Percentiles rank a stretch among this genome's conserved stretches.
Conservation (phyloP, 306 rosid genomes). For the Sindora glabra region DNA sequence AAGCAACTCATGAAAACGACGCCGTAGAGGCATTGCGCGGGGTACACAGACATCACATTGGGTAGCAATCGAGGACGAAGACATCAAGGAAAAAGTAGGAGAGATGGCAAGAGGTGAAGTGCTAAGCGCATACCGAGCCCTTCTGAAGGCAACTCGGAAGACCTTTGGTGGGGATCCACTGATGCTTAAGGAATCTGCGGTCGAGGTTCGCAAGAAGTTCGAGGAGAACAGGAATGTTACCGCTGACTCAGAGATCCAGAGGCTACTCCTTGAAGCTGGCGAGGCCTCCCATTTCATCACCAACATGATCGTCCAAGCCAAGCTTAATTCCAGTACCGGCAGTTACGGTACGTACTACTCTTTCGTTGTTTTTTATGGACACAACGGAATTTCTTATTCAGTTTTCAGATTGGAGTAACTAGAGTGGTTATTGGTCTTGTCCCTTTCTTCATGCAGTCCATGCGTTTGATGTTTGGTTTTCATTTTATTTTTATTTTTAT, state of each 20-base stretch:
- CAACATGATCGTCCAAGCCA: conserved; percentile 84
- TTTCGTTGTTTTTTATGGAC: neutral
- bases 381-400: neutral
- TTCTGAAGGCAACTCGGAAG: conserved; percentile 68
- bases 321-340: conserved; percentile 50
- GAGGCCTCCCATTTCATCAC: conserved; percentile 80
- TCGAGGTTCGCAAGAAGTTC: conserved; percentile 68
- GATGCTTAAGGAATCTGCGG: conserved; percentile 64
- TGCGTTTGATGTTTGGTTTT: conserved; percentile 26
- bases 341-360: conserved; percentile 36
- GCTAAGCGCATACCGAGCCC: conserved; percentile 63
- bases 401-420: neutral
- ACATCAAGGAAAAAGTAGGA: neutral
- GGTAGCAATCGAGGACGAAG: neutral
- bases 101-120: conserved; percentile 59
- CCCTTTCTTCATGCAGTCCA: conserved; percentile 5
- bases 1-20: too few relatives aligned
- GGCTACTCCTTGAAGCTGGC: conserved; percentile 58
- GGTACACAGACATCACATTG: too few relatives aligned
- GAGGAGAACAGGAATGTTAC: conserved; percentile 54
- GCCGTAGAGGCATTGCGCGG: too few relatives aligned
- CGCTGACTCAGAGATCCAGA: conserved; percentile 65
- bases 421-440: neutral
- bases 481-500: too few relatives aligned
- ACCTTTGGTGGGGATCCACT: conserved; percentile 64